Evolutionary conservation across 768 basidiomycete species (phyloP).

Genomic region (Boletus subcaerulescens): DNA sequence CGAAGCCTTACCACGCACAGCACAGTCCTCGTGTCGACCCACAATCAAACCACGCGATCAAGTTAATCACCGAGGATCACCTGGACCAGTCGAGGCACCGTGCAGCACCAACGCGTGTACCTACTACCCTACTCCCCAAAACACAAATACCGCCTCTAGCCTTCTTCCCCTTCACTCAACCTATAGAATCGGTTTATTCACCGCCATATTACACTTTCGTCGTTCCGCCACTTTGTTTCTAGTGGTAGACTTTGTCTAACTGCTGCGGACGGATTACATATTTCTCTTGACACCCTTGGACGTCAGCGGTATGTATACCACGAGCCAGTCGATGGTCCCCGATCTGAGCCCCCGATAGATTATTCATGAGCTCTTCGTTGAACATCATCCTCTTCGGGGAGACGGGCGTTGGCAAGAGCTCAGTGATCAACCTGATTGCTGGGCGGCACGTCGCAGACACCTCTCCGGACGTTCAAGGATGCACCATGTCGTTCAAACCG

Average conservation of each 20-base stretch:
- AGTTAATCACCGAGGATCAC: constrained; percentile 23
- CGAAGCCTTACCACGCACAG: constrained; percentile 2
- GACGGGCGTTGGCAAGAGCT: constrained; percentile 38
- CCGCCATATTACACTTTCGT: not conserved
- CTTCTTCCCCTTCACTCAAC: not conserved
- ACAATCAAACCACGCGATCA: constrained; percentile 3
- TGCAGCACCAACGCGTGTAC: not conserved
- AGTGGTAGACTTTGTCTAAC: not conserved
- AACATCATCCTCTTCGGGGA: constrained; percentile 47
- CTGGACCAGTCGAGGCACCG: constrained; percentile 11
- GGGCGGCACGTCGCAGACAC: constrained; percentile 21
- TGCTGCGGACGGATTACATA: not conserved
- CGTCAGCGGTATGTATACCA: constrained; percentile 7
- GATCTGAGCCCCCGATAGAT: constrained; percentile 20
- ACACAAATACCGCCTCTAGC: constrained; percentile 15
- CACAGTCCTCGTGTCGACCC: constrained; percentile 16
- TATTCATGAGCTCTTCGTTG: constrained; percentile 18
- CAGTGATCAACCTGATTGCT: constrained; percentile 34
- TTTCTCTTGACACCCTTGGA: not conserved
- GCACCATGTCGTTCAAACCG: constrained; percentile 34
- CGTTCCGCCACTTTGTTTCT: not conserved
- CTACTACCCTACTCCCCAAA: not conserved
- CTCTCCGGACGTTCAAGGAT: constrained; percentile 32
- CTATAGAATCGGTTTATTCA: not conserved
- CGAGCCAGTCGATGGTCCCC: constrained; percentile 1